Evolutionary conservation across 179 eudicot genomes (phyloP), one percentile per base, ranked within the genome.

Genomic region (Drosera spatulata): DNA sequence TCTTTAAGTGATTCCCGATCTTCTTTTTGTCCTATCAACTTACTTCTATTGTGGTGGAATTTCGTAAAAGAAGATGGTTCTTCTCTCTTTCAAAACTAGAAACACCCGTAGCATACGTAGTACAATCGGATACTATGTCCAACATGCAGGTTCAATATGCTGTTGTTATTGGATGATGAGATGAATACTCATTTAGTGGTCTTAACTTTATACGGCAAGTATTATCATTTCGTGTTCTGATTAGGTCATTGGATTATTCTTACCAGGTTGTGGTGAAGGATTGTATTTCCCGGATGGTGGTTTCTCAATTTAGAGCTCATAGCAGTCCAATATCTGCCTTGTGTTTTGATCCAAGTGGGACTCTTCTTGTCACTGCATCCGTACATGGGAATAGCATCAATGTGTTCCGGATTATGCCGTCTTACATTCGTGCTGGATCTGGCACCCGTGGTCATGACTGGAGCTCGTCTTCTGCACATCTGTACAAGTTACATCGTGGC

Each of bases 331-430:
- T 86, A 65, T 84, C 87, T 64, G 87, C 87, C 44, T 61, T 86
- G 12, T 84, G 87, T 64, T 84, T 86, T 71, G 90, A 86, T 63
- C 90, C 85, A 7, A 84, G 95, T 71, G 90, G 95, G 65, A 86
- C 95, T 60, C 83, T 86, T 70, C 70, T 86, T 53, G 87, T 84
- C 57, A 86, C 95, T 63, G 87, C 90, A 48, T 86, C 95, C 55
- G 65, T 79, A 56, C 73, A 82, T 61, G 95, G 95, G 53, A 79
- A 86, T 66, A 81, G 75, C 60, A 79, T 86, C 41, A 86, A 86
- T 56, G 66, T 86, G 14, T 83, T 86, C 58, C 79, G 90, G 42
- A 77, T 86, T 53, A 72, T 84, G 79, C 85, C 81, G 10, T 61
- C 63, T 54, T 59, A 44, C 48, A 71, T 65, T 9, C 75, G 75